Conservation (phyloP, 2,329 filamentous ascomycete genomes). For the Chalaropsis ovoidea region DNA sequence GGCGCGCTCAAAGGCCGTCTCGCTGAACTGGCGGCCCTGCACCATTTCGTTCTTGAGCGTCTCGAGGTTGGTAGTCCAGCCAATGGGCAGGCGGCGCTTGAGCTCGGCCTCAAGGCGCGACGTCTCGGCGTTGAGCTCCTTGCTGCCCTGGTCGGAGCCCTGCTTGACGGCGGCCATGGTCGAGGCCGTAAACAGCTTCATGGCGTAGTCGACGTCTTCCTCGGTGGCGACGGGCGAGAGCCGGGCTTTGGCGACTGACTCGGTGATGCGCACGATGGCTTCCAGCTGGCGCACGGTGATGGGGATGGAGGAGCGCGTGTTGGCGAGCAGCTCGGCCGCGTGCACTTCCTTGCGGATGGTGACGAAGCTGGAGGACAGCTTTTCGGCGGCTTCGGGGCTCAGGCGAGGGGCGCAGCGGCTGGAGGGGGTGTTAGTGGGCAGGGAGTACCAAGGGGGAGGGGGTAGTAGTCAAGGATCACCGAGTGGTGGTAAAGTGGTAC, state of each 20-base stretch:
- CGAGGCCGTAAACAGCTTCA: constrained; percentile 86
- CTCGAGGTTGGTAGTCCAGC: constrained; percentile 85
- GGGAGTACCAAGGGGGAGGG: too few relatives aligned
- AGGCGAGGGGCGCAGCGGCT: constrained; percentile 87
- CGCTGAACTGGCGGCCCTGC: constrained; percentile 79
- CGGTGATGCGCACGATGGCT: constrained; percentile 92
- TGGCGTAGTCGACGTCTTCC: constrained; percentile 90
- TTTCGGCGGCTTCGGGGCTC: constrained; percentile 82
- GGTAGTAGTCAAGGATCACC: too few relatives aligned
- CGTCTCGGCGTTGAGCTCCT: constrained; percentile 85
- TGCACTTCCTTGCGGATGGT: constrained; percentile 92
- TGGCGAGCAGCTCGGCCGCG: constrained; percentile 78
- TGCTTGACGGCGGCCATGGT: constrained; percentile 98
- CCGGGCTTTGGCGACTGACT: constrained; percentile 84
- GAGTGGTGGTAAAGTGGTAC: too few relatives aligned
- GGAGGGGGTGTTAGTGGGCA: constrained; percentile 30
- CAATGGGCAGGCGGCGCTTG: constrained; percentile 76
- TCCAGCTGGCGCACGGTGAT: constrained; percentile 97
- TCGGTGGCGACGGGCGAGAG: constrained; percentile 81
- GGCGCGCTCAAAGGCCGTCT: constrained; percentile 74
- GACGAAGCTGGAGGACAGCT: constrained; percentile 93
- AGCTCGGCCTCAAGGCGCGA: constrained; percentile 81
- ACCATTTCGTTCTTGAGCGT: constrained; percentile 85
- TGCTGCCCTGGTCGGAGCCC: constrained; percentile 69
- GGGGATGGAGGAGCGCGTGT: constrained; percentile 83